Base-by-base conservation (phyloP, 768 basidiomycete species). In the Phaeotremella skinneri region DNA sequence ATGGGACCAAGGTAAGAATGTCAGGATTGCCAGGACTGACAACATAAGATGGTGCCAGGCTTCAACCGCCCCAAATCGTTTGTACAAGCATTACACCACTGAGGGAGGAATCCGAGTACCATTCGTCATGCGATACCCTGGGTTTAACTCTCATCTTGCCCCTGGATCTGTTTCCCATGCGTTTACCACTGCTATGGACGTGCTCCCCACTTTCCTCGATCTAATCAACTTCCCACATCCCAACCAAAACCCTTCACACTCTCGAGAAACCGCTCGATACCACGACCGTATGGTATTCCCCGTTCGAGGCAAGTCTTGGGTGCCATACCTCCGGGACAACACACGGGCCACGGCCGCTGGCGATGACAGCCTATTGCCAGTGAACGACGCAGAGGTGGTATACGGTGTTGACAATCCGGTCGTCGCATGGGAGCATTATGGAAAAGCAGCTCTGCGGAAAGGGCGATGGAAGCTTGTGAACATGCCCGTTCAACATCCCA, bases 111-210 rank as follows among this genome's bases (percentile, higher is more conserved):
- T 72, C 30, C 59, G 68, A 45, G 63, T 59, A 50, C 73, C 74
- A 4, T 61, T 56, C 30, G 69, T 74, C 53, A 61, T 76, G 2
- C 54, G 61, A 5, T 68, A 61, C 39, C 74, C 74, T 2, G 11
- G 42, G 6, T 56, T 64, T 26, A 27, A 52, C 11, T 45, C 50
- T 14, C 2, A 47, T 14, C 17, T 31, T 2, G 27, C 27, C 13
- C 23, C 47, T 13, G 52, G 59, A 14, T 4, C 26, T 2, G 41
- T 64, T n/a, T 50, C 59, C 1, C 68, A 68, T 39, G 62, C 64
- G 11, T 75, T 75, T 58, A 68, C 74, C 2, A 75, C 74, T 0
- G 62, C 65, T 42, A 76, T 76, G 74, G 74, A 76, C 49, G 61
- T 76, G 16, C 31, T 69, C 7, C 74, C 73, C 2, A 76, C 74